Base-by-base conservation (phyloP, 257 asterid genomes). In the Leptodermis oblonga region DNA sequence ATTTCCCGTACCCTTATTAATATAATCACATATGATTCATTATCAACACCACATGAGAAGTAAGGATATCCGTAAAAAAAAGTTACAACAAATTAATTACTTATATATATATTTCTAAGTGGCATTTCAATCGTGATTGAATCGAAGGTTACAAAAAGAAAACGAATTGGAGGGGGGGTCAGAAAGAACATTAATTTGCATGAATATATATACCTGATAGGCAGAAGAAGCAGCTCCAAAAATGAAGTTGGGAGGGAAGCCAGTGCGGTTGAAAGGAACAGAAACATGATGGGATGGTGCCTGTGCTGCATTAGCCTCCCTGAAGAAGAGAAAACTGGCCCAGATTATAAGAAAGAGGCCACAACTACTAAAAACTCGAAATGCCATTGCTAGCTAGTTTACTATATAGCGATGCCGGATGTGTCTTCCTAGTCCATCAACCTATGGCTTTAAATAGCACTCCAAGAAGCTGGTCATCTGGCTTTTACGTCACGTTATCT, bases 151-250 rank as follows among this genome's bases (percentile, higher is more conserved):
- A n/a, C n/a, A n/a, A n/a, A n/a, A n/a, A n/a, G n/a, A n/a, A n/a
- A n/a, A n/a, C n/a, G 39, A 34, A 34, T 34, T 34, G 6, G 39
- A 6, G 39, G 3, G 39, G 3, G 39, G 6, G 39, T 2, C 3
- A 6, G 39, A 34, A 34, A 6, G 39, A 34, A 34, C 6, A 34
- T 34, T 34, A 2, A 43, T 43, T 43, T 43, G 17, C 18, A 43
- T 43, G 49, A 11, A 43, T 34, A 34, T 34, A 2, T 48, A 48
- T 15, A 68, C 79, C 78, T 74, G 78, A 68, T 74, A 74, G 39
- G 78, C 78, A 67, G 78, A 37, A 22, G 73, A 74, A 62, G 73
- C 78, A 23, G 73, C 59, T 17, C 74, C 78, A 36, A 74, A 74
- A 18, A 62, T 2, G 56, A 74, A 74, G 22, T 53, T 3, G 0